A percentile compares a stretch with the other conserved stretches of the same genome.
Conservation (phyloP, 2,329 filamentous ascomycete genomes). For the Alternaria triticimaculans region DNA sequence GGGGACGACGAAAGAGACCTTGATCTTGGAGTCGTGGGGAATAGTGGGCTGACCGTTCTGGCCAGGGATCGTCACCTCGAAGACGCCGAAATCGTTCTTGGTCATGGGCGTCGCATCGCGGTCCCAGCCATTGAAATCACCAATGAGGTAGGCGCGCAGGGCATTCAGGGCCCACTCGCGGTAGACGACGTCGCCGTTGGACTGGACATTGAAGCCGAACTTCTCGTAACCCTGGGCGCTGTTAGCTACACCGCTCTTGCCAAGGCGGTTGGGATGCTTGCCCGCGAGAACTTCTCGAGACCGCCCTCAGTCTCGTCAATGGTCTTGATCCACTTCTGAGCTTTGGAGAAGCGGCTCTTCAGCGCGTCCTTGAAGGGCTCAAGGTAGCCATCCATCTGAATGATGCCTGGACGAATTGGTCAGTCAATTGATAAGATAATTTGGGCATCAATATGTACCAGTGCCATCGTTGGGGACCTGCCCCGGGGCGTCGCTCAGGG, state of each 20-base stretch:
- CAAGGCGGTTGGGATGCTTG: constrained; percentile 47
- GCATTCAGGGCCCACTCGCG: constrained; percentile 97
- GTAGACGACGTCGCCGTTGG: constrained; percentile 86
- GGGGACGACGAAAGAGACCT: constrained; percentile 85
- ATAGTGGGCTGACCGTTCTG: constrained; percentile 79
- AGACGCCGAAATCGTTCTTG: constrained; percentile 84
- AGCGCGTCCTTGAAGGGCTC: constrained; percentile 81
- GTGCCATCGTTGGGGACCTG: constrained; percentile 73
- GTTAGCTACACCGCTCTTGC: constrained; percentile 22
- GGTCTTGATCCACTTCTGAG: constrained; percentile 84
- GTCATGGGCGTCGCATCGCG: constrained; percentile 84
- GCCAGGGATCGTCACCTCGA: constrained; percentile 79
- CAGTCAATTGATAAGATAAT: constrained; percentile 17
- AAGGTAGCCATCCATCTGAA: constrained; percentile 88
- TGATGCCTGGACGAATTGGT: constrained; percentile 68
- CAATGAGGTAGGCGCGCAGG: constrained; percentile 80
- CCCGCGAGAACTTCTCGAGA: constrained; percentile 87
- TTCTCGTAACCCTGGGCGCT: constrained; percentile 76
- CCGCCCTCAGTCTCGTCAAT: constrained; percentile 87
- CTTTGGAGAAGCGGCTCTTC: constrained; percentile 76
- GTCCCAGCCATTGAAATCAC: constrained; percentile 97
- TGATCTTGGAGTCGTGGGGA: constrained; percentile 92
- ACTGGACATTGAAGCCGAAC: constrained; percentile 82
- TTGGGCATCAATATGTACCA: constrained; percentile 55
- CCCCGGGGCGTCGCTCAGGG: constrained; percentile 54